Percentiles rank a stretch among this genome's conserved stretches.
Evolutionary conservation across 2,329 filamentous ascomycete species (phyloP).

Genomic region (Phyllosticta ampelicida): DNA sequence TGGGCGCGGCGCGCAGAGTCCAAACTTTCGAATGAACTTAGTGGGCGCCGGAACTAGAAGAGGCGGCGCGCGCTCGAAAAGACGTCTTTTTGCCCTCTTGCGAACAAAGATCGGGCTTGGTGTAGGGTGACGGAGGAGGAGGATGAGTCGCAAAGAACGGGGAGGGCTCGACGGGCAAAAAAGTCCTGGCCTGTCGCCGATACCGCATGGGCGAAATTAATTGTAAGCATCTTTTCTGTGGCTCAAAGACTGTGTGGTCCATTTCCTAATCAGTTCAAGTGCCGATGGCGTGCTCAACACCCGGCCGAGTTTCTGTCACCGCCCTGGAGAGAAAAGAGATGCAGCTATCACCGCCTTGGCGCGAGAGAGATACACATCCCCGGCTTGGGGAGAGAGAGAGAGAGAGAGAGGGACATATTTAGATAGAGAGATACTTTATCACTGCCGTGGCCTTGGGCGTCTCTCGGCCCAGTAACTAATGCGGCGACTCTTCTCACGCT

Average conservation of each 20-base stretch:
- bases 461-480: conserved; percentile 1
- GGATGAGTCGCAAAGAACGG: not conserved
- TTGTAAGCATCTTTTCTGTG: not conserved
- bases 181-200: no score
- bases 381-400: no score
- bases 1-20: conserved; percentile 1
- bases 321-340: no score
- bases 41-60: not conserved
- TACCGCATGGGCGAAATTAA: conserved; percentile 6
- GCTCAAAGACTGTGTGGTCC: not conserved
- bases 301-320: not conserved
- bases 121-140: not conserved
- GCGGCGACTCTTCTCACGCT: no score
- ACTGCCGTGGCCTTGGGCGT: not conserved
- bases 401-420: no score
- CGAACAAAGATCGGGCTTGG: not conserved
- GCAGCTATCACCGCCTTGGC: no score
- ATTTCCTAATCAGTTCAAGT: not conserved
- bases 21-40: conserved; percentile 3
- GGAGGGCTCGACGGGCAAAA: conserved; percentile 3
- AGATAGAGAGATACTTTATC: no score
- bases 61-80: not conserved
- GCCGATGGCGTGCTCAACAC: conserved; percentile 7
- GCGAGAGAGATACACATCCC: no score
- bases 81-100: not conserved